A percentile compares a stretch with the other conserved stretches of the same genome.
Evolutionary conservation across 768 basidiomycete species (phyloP).

Genomic region (Floccularia luteovirens): DNA sequence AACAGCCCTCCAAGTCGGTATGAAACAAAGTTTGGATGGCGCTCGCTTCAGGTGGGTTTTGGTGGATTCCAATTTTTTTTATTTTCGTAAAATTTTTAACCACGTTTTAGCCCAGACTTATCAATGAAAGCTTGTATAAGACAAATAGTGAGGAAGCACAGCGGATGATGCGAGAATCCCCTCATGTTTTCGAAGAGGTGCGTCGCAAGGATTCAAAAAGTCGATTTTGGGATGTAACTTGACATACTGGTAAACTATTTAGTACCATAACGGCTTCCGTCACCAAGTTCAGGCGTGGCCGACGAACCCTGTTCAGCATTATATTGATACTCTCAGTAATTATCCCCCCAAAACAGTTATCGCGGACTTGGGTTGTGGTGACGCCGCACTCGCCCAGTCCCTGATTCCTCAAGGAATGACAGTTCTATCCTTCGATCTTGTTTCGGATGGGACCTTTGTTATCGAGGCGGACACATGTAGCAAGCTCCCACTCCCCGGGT

Average conservation of each 20-base stretch:
- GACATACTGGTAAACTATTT: too few species aligned
- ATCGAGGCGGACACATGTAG: slow-evolving; percentile 86
- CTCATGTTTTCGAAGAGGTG: slow-evolving; percentile 80
- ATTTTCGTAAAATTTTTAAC: too few species aligned
- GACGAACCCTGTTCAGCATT: slow-evolving; percentile 84
- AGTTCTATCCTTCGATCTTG: slow-evolving; percentile 76
- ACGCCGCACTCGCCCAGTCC: slow-evolving; percentile 76
- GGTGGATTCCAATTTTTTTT: background rate
- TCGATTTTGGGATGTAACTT: too few species aligned
- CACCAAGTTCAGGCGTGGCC: slow-evolving; percentile 93
- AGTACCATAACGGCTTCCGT: slow-evolving; percentile 94
- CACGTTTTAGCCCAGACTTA: too few species aligned
- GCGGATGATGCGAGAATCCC: slow-evolving; percentile 79
- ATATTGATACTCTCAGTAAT: slow-evolving; percentile 55
- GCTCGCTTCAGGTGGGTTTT: slow-evolving; percentile 76
- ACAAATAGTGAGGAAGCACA: slow-evolving; percentile 68
- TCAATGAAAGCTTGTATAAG: slow-evolving; percentile 93
- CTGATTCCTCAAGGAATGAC: slow-evolving; percentile 62
- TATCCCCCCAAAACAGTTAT: slow-evolving; percentile 68
- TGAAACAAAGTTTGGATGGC: slow-evolving; percentile 77
- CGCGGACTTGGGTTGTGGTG: slow-evolving; percentile 93
- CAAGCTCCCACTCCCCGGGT: slow-evolving; percentile 79
- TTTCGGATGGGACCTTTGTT: slow-evolving; percentile 69
- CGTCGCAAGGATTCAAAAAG: slow-evolving; percentile 9
- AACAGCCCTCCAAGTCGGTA: slow-evolving; percentile 66